Base-by-base conservation (phyloP, 495 filamentous ascomycete species). In the Aspergillus ostianus region DNA sequence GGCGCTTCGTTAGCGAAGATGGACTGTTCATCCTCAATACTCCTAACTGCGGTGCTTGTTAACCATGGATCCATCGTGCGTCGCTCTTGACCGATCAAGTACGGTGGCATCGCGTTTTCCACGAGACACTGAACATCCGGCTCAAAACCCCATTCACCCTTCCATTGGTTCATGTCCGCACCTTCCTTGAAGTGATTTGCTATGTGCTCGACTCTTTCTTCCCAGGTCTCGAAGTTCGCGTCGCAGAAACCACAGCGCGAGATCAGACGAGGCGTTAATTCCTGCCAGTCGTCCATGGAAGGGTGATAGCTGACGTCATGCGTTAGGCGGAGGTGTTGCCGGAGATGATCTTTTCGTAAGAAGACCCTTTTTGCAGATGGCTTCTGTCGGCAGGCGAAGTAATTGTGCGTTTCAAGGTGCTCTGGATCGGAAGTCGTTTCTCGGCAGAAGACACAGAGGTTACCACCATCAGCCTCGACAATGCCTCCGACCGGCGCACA, bases 301-400 rank as follows among this genome's bases (percentile, higher is more conserved):
- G 72, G 62, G 21, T 78, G 73, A 62, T 88, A 86, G 59, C 82
- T 84, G 58, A 82, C 82, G 47, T 80, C 71, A 68, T 92, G 89
- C 23, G 90, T 82, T 5, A 91, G 77, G 51, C 84, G 80, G n/a
- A 92, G 73, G 61, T 92, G 89, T 64, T 92, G 89, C 19, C 85
- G 77, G 4, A 92, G 78, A 66, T 92, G 89, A 64, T 92, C 89
- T 72, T 91, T 92, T 21, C 89, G 81, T 60, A 89, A 90, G 66
- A 90, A 92, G 2, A 86, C 87, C 5, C 89, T 81, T 54, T 87
- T 81, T 51, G 81, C 80, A 6, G 80, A 54, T 0, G 84, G 78
- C 23, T 85, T 81, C 62, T 88, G 85, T 54, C 82, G 82, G 62
- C 88, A 92, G 21, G 78, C 70, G 2, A 79, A 75, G 69, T 86